Evolutionary conservation across 345 rosid species (phyloP).

Genomic region (Chamaenerion angustifolium): DNA sequence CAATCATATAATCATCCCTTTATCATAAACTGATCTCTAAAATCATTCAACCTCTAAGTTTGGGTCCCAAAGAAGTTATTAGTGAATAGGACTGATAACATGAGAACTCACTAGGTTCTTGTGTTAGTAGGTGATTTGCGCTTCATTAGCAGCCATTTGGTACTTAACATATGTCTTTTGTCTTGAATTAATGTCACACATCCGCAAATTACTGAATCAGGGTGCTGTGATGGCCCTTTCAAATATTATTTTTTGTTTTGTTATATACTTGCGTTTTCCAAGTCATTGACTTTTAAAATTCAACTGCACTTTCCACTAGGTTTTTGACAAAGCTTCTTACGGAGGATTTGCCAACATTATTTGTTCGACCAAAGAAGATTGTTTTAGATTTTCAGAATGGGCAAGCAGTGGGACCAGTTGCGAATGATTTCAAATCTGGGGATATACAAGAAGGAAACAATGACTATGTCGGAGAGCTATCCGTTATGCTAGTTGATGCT

Average conservation of each 20-base stretch:
- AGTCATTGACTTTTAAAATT: conserved; percentile 3
- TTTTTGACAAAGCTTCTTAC: conserved; percentile 88
- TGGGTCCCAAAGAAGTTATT: too few relatives aligned
- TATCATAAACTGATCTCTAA: too few relatives aligned
- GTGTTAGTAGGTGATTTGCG: too few relatives aligned
- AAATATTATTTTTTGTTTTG: neutral
- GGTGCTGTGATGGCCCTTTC: neutral
- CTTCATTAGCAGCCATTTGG: too few relatives aligned
- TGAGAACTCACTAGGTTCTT: too few relatives aligned
- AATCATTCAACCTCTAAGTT: too few relatives aligned
- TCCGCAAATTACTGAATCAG: neutral
- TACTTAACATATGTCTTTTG: too few relatives aligned
- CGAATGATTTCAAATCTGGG: conserved; percentile 53
- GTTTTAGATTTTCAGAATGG: conserved; percentile 94
- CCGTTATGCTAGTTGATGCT: conserved; percentile 92
- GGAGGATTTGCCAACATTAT: conserved; percentile 79
- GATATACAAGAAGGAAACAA: conserved; percentile 82
- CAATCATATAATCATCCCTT: too few relatives aligned
- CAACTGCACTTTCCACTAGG: conserved; percentile 24
- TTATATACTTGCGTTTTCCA: too few relatives aligned
- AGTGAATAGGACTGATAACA: too few relatives aligned
- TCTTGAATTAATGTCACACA: too few relatives aligned
- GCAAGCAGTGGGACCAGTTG: conserved; percentile 79
- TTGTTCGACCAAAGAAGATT: conserved; percentile 97
- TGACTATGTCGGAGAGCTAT: conserved; percentile 88